These are phyloP conservation scores for Chlorella sp. DNA, from an alignment of 139 green algal genomes.

Conservation along the genomic window DNA sequence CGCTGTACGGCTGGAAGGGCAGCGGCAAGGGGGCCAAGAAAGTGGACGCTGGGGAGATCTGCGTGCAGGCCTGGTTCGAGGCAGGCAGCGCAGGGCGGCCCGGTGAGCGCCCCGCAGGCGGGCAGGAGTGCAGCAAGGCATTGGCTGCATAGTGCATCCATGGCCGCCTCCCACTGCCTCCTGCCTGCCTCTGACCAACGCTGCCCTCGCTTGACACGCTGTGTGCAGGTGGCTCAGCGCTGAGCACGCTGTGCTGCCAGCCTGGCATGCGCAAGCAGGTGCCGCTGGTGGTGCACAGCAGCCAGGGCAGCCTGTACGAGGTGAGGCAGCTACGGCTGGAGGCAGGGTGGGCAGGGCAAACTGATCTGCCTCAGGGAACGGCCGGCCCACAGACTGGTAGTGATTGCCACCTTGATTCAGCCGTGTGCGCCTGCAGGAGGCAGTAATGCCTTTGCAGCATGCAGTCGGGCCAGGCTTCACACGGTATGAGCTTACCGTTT, in stretches of 20 bases:
- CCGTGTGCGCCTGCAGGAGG: too few species aligned
- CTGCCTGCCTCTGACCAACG: background rate
- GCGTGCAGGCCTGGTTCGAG: slow-evolving; percentile 19
- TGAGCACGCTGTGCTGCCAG: slow-evolving; percentile 24
- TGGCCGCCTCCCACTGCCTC: background rate
- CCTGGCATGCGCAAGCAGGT: slow-evolving; percentile 11
- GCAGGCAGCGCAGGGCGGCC: background rate
- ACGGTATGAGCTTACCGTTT: too few species aligned
- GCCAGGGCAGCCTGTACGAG: slow-evolving; percentile 25
- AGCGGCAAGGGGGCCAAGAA: background rate
- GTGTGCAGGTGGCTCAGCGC: background rate
- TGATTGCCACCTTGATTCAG: too few species aligned
- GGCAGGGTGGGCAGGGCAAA: too few species aligned
- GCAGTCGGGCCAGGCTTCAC: too few species aligned
- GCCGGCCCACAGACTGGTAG: too few species aligned
- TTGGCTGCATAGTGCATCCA: background rate
- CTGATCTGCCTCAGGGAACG: too few species aligned
- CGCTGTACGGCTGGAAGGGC: slow-evolving; percentile 1
- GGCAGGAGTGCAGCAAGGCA: background rate
- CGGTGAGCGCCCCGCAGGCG: background rate
- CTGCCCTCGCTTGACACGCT: background rate
- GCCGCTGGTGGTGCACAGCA: slow-evolving; percentile 32
- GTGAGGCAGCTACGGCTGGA: too few species aligned
- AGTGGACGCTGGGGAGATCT: slow-evolving; percentile 6
- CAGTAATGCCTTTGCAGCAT: too few species aligned